Base-by-base conservation (phyloP, 2,329 filamentous ascomycete genomes). In the Neopestalotiopsis sp. region DNA sequence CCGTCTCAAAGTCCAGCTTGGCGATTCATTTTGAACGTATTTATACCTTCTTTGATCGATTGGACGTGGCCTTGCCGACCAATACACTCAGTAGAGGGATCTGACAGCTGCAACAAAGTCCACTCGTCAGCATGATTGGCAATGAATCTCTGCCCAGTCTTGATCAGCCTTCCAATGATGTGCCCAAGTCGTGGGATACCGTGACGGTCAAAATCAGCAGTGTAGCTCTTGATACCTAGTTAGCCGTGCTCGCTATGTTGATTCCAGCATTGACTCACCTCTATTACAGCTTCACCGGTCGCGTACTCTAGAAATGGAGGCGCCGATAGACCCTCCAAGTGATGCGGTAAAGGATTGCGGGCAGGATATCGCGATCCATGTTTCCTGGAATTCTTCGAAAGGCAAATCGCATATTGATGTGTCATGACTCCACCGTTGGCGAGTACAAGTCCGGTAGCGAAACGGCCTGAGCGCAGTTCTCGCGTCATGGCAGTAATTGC, bases 381-480 rank as follows among this genome's bases (percentile, higher is more conserved):
- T 52, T 52, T 52, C 17, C 45, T 52, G 45, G 45, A 17, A 52
- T 9, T 17, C 9, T 17, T 52, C 9, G 88, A 90, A 1, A 92
- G 78, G 61, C 88, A 85, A 0, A 92, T 74, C 3, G 85, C 89
- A 73, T 92, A 86, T 74, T 92, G 89, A 74, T 92, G 90, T 0
- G 88, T 90, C n/a, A 91, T 71, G 38, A 89, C 83, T 0, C 90
- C 90, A 0, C 90, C 90, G 73, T 92, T 92, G 1, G 90, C 90
- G 14, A 92, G 83, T 4, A 92, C 80, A 0, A 92, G 76, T 1
- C 88, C 90, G 14, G 81, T 86, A 3, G 77, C 80, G 1, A 81
- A 81, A 30, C 80, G 82, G 0, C 82, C 60, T 24, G n/a, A 9
- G 24, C 60, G 30, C n/a, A 63, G 5, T 6, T 63, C 30, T 12